Conservation (phyloP, 495 filamentous ascomycete species). For the Corynascus novoguineensis region DNA sequence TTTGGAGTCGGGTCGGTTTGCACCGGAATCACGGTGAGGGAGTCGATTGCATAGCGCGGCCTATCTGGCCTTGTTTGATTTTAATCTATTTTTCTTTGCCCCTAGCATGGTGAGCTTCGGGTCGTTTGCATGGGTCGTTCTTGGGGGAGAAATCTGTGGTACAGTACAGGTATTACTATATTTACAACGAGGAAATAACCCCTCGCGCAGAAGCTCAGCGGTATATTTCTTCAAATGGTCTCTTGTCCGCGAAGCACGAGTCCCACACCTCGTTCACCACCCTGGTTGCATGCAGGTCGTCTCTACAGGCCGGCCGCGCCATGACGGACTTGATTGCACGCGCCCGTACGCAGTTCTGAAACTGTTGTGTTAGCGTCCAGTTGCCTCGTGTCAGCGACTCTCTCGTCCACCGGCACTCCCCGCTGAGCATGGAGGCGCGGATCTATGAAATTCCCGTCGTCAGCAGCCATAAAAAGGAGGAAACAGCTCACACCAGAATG, state of each 20-base stretch:
- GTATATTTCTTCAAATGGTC: constrained; percentile 96
- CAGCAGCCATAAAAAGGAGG: neutral
- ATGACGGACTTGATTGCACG: constrained; percentile 72
- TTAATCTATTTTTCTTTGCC: neutral
- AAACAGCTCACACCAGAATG: too few species aligned
- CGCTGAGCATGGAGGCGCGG: constrained; percentile 81
- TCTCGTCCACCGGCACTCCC: constrained; percentile 86
- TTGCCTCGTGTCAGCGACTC: constrained; percentile 79
- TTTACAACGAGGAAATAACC: neutral
- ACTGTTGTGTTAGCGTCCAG: constrained; percentile 83
- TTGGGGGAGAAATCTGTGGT: constrained; percentile 3
- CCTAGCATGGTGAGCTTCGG: neutral
- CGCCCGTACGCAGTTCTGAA: constrained; percentile 84
- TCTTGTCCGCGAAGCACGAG: constrained; percentile 87
- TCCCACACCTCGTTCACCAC: constrained; percentile 97
- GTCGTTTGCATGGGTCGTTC: neutral
- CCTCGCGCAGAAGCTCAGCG: constrained; percentile 57
- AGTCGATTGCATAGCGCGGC: constrained; percentile 17
- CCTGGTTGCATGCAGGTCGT: constrained; percentile 78
- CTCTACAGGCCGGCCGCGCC: constrained; percentile 69
- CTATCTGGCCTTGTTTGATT: constrained; percentile 5
- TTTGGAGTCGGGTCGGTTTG: constrained; percentile 4
- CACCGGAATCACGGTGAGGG: neutral
- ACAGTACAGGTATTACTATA: constrained; percentile 10
- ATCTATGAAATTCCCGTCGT: constrained; percentile 50